Percentiles rank a stretch among this genome's conserved stretches.
Evolutionary conservation across 768 basidiomycete genomes (phyloP).

Genomic region (Ephemerocybe angulata): DNA sequence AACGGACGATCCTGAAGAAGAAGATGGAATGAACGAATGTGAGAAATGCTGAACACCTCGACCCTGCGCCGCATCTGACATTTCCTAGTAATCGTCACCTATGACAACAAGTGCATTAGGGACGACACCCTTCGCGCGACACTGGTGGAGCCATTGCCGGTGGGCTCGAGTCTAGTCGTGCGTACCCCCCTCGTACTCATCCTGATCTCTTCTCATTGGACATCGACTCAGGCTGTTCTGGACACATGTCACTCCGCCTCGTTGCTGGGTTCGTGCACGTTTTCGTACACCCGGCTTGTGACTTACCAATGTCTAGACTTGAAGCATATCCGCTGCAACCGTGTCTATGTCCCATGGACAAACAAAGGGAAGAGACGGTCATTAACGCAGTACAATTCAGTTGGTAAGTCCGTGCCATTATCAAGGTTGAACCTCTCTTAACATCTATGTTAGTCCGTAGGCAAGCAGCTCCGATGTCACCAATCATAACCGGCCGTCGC

Average conservation of each 20-base stretch:
- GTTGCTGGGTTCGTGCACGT: slow-evolving; percentile 28
- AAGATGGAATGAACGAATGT: slow-evolving; percentile 56
- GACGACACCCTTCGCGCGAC: slow-evolving; percentile 35
- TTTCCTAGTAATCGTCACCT: slow-evolving; percentile 33
- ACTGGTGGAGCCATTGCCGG: slow-evolving; percentile 36
- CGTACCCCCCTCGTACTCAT: slow-evolving; percentile 8
- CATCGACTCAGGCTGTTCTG: slow-evolving; percentile 25
- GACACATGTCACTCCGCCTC: slow-evolving; percentile 42
- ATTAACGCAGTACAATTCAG: slow-evolving; percentile 28
- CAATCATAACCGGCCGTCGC: neutral
- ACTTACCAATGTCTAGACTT: slow-evolving; percentile 29
- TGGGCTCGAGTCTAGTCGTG: slow-evolving; percentile 35
- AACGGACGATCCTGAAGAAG: slow-evolving; percentile 41
- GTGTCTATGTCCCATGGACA: slow-evolving; percentile 44
- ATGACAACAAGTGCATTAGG: slow-evolving; percentile 34
- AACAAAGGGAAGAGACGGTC: slow-evolving; percentile 39
- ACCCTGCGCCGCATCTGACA: neutral
- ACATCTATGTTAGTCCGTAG: slow-evolving; percentile 5
- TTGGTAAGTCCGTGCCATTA: slow-evolving; percentile 19
- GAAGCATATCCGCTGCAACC: slow-evolving; percentile 41
- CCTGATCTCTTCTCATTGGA: slow-evolving; percentile 3
- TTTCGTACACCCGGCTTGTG: neutral
- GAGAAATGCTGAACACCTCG: slow-evolving; percentile 1
- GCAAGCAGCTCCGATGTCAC: slow-evolving; percentile 5
- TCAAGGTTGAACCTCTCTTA: neutral